Evolutionary conservation across 1,284 basidiomycete genomes (phyloP).

Genomic region (Takashimella koratensis): DNA sequence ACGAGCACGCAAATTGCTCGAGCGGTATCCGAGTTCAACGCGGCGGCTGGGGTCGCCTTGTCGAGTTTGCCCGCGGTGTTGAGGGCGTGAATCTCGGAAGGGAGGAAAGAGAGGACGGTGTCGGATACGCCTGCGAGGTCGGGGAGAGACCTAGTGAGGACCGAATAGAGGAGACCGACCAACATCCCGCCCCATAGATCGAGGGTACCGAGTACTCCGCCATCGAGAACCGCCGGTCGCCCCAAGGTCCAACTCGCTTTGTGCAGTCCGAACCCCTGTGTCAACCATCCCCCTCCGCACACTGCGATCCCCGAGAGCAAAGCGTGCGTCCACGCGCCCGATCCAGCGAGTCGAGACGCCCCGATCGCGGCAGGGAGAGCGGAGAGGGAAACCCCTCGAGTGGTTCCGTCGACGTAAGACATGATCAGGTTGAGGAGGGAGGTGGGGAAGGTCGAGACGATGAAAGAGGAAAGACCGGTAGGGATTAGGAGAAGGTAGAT

Average conservation of each 20-base stretch:
- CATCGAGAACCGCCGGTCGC: slow-evolving; percentile 28
- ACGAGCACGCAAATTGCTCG: slow-evolving; percentile 31
- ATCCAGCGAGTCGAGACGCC: neutral
- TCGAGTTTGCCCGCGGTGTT: neutral
- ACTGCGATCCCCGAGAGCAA: slow-evolving; percentile 36
- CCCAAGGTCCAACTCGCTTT: slow-evolving; percentile 28
- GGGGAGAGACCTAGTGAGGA: slow-evolving; percentile 15
- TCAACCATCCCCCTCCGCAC: slow-evolving; percentile 35
- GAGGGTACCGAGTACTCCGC: slow-evolving; percentile 29
- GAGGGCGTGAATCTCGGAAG: slow-evolving; percentile 11
- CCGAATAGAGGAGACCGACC: slow-evolving; percentile 22
- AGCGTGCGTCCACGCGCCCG: slow-evolving; percentile 17
- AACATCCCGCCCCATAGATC: slow-evolving; percentile 38
- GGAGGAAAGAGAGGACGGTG: slow-evolving; percentile 12
- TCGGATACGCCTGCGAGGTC: slow-evolving; percentile 12
- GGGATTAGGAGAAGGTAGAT: slow-evolving; percentile 31
- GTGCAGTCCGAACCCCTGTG: slow-evolving; percentile 26
- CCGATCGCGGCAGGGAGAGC: slow-evolving; percentile 13
- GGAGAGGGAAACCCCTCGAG: slow-evolving; percentile 28
- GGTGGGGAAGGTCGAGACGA: slow-evolving; percentile 24
- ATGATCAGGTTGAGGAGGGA: slow-evolving; percentile 29
- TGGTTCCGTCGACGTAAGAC: slow-evolving; percentile 31
- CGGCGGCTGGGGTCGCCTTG: neutral
- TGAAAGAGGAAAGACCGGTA: slow-evolving; percentile 25
- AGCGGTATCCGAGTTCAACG: slow-evolving; percentile 16